Base-by-base conservation (phyloP, 2,329 filamentous ascomycete genomes). In the Penicillium thymicola region DNA sequence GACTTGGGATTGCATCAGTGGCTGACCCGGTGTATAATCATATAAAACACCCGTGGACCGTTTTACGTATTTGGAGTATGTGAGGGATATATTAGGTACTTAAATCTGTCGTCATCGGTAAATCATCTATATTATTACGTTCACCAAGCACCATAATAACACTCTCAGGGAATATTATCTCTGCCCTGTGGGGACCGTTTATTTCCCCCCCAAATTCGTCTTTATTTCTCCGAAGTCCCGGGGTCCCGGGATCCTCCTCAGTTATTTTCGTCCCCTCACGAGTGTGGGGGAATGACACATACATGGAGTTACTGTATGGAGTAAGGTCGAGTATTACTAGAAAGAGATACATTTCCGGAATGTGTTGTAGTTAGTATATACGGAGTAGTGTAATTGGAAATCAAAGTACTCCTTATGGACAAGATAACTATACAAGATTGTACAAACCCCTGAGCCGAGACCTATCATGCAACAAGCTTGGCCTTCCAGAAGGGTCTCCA, bases 401-500 rank as follows among this genome's bases (percentile, higher is more conserved):
- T 16, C 11, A 13, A 32, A 32, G 5, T 13, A 32, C 30, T 14
- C 11, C 30, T 32, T 32, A 10, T 3, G 16, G 8, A 37, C 16
- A 37, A 37, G 10, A 30, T 21, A 21, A 21, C 21, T 21, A 21
- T 21, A 21, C 21, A 21, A 21, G 21, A 21, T 21, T 16, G 30
- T 18, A 34, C 21, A 40, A 40, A 4, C 34, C 45, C 40, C 34
- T 51, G 25, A 37, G 14, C 47, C 36, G 48, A 52, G 43, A 37
- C 25, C 18, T n/a, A 37, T 45, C 41, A 55, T 49, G 45, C 23
- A 43, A 54, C 50, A n/a, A 32, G 4, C 9, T 23, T 34, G 8
- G 43, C 42, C 18, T 63, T 59, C 59, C 53, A 61, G 11, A 51
- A 34, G 5, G 14, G 62, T 51, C 54, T 55, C 62, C 64, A 65